Evolutionary conservation across 257 asterid genomes (phyloP).

Genomic region (Echites panduratus): DNA sequence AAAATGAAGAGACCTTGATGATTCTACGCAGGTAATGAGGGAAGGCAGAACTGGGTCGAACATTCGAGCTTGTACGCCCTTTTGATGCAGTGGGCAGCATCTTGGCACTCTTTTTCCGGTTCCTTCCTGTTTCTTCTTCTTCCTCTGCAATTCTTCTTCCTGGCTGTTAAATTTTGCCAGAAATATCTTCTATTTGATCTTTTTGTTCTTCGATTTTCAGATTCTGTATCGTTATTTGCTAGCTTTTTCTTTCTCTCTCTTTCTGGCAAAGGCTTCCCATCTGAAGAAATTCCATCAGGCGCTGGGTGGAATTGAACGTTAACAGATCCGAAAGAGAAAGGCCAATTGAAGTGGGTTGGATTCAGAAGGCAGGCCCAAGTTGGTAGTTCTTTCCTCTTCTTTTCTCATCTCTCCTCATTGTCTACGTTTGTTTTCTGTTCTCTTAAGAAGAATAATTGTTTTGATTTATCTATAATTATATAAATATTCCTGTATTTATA

Average conservation of each 20-base stretch:
- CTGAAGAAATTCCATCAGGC: not conserved
- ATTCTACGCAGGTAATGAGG: slow-evolving; percentile 92
- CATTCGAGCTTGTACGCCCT: slow-evolving; percentile 59
- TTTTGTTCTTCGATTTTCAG: not conserved
- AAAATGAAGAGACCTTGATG: slow-evolving; percentile 55
- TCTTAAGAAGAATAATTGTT: no score
- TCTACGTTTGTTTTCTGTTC: not conserved
- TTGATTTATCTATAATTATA: no score
- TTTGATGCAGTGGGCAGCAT: slow-evolving; percentile 89
- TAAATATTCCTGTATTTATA: no score
- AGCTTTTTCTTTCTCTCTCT: not conserved
- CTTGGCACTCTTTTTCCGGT: slow-evolving; percentile 23
- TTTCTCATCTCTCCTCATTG: no score
- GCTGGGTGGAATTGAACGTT: not conserved
- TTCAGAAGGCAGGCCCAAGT: not conserved
- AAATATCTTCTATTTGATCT: not conserved
- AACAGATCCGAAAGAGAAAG: not conserved
- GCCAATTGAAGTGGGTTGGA: not conserved
- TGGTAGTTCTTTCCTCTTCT: not conserved
- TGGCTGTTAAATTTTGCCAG: not conserved
- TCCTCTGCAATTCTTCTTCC: slow-evolving; percentile 9
- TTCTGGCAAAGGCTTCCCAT: slow-evolving; percentile 4
- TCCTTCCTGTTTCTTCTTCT: slow-evolving; percentile 16
- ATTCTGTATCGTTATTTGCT: not conserved
- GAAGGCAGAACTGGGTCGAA: slow-evolving; percentile 60